Evolutionary conservation across 352 stramenopile species (phyloP).

Genomic region (Phytophthora pini): DNA sequence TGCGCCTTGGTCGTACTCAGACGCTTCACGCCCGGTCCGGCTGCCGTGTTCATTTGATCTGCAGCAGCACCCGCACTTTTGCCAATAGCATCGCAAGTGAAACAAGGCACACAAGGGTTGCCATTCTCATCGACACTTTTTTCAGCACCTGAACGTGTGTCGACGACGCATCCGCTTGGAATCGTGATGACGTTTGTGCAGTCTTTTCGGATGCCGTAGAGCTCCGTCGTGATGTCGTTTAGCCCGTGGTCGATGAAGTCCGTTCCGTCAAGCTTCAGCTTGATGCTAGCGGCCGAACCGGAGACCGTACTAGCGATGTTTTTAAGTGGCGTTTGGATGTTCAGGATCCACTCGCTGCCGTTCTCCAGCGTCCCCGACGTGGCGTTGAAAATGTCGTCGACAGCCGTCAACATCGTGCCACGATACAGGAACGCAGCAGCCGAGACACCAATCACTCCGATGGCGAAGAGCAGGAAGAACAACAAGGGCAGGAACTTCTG

Average conservation of each 20-base stretch:
- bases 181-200: slow-evolving; percentile 34
- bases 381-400: slow-evolving; percentile 55
- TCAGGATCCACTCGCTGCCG: slow-evolving; percentile 46
- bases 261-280: slow-evolving; percentile 37
- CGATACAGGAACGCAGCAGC: slow-evolving; percentile 65
- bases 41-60: slow-evolving; percentile 46
- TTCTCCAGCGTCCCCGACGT: slow-evolving; percentile 47
- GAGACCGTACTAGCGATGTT: slow-evolving; percentile 53
- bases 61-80: slow-evolving; percentile 19
- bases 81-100: slow-evolving; percentile 36
- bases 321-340: slow-evolving; percentile 49
- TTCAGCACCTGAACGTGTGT: neutral
- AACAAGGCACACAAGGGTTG: slow-evolving; percentile 53
- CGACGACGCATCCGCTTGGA: slow-evolving; percentile 37
- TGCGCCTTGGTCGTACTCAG: slow-evolving; percentile 41
- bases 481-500: slow-evolving; percentile 72
- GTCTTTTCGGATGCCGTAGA: slow-evolving; percentile 39
- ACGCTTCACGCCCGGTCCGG: slow-evolving; percentile 36
- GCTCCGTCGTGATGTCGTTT: slow-evolving; percentile 31
- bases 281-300: slow-evolving; percentile 38
- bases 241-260: slow-evolving; percentile 56
- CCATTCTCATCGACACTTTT: slow-evolving; percentile 18
- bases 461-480: slow-evolving; percentile 69
- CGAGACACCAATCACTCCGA: slow-evolving; percentile 54
- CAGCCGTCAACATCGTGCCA: slow-evolving; percentile 48